A percentile compares a stretch with the other conserved stretches of the same genome.
phyloP scores from a whole-genome alignment of 139 green algal species.

The Picochlorum sp. region DNA sequence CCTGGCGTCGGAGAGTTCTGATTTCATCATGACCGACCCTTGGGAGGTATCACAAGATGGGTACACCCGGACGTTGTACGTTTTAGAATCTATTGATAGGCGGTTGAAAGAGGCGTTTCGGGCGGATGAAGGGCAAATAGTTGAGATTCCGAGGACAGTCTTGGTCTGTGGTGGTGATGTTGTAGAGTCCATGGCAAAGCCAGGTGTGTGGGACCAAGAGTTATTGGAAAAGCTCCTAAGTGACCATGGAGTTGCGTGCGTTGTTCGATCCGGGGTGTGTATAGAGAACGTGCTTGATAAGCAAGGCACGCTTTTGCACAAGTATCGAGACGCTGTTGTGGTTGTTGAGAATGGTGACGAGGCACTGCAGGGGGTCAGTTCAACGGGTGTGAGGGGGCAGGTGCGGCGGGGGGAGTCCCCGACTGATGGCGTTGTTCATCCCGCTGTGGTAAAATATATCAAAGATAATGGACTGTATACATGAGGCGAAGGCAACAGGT shows the following conservation, averaged over 20 bases:
- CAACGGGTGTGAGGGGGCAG: slow-evolving; percentile 30
- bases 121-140: background rate
- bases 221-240: slow-evolving; percentile 27
- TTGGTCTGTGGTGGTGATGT: slow-evolving; percentile 34
- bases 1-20: slow-evolving; percentile 29
- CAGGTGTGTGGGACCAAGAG: slow-evolving; percentile 27
- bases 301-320: slow-evolving; percentile 19
- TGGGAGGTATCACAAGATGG: slow-evolving; percentile 63
- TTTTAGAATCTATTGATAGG: slow-evolving; percentile 43
- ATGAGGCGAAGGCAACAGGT: background rate
- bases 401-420: slow-evolving; percentile 22
- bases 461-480: slow-evolving; percentile 27
- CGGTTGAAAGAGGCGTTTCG: slow-evolving; percentile 12
- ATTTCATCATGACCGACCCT: slow-evolving; percentile 58
- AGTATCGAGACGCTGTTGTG: slow-evolving; percentile 20
- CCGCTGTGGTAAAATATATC: slow-evolving; percentile 30
- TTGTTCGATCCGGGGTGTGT: slow-evolving; percentile 8
- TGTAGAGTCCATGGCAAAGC: slow-evolving; percentile 24
- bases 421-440: slow-evolving; percentile 27
- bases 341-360: slow-evolving; percentile 27
- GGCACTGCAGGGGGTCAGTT: slow-evolving; percentile 32
- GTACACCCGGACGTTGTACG: slow-evolving; percentile 58
- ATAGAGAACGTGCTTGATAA: slow-evolving; percentile 16
- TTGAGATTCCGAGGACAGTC: slow-evolving; percentile 14
- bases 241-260: slow-evolving; percentile 30